A percentile compares a stretch with the other conserved stretches of the same genome.
phyloP scores from a whole-genome alignment of 2,329 filamentous ascomycete species.

The Dactylellina haptotyla region DNA sequence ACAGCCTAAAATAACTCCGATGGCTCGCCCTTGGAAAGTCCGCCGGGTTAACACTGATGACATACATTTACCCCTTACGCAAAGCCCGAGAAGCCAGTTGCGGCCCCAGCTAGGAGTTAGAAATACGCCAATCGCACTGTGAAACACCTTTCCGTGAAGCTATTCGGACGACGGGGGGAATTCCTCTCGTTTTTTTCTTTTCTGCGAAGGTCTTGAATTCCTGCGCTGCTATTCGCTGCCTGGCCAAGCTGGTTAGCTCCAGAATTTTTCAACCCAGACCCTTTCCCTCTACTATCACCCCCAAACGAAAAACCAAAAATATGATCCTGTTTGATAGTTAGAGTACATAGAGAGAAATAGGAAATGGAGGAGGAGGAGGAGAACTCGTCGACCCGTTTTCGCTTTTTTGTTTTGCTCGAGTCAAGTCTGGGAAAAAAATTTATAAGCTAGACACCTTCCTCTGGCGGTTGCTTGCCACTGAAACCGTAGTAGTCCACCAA shows the following conservation, averaged over 20 bases:
- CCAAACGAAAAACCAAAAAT: neutral
- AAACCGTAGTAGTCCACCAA: constrained; percentile 15
- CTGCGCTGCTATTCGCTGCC: constrained; percentile 40
- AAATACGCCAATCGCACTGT: neutral
- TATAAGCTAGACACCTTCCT: constrained; percentile 12
- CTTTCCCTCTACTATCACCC: constrained; percentile 24
- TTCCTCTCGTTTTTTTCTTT: constrained; percentile 8
- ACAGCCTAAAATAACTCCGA: neutral
- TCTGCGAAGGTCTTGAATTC: constrained; percentile 34
- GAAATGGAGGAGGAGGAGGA: neutral
- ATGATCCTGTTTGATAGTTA: neutral
- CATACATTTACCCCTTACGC: too few relatives aligned
- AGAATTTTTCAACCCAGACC: constrained; percentile 45
- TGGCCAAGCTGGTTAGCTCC: constrained; percentile 45
- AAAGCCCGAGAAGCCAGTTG: neutral
- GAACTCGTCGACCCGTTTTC: constrained; percentile 23
- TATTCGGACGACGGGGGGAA: constrained; percentile 33
- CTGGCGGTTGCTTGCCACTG: constrained; percentile 41
- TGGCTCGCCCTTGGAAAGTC: too few relatives aligned
- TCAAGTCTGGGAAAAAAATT: neutral
- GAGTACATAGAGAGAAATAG: neutral
- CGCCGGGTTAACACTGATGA: too few relatives aligned
- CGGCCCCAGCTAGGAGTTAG: neutral
- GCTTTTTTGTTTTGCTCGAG: neutral
- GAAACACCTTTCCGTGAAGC: constrained; percentile 2